Conservation (phyloP, 176 grass and related monocot species). For the Carex parvula region DNA sequence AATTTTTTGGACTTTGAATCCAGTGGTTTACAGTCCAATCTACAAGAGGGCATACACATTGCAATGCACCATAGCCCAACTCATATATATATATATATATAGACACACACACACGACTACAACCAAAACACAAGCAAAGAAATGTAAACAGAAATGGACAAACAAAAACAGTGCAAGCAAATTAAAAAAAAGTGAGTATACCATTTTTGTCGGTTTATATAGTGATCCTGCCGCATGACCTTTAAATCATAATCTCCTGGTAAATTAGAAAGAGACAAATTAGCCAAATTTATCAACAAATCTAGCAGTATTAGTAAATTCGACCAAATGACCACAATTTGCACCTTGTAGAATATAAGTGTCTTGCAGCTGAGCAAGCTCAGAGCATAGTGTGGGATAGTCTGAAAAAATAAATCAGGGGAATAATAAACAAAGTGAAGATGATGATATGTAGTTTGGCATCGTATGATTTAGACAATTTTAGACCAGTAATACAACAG, state of each 20-base stretch:
- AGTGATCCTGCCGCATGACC: slow-evolving; percentile 97
- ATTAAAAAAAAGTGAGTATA: slow-evolving; percentile 20
- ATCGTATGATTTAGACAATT: neutral
- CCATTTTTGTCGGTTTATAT: slow-evolving; percentile 84
- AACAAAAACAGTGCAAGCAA: slow-evolving; percentile 3
- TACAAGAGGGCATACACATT: too few relatives aligned
- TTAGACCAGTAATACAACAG: neutral
- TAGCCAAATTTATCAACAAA: neutral
- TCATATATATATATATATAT: too few relatives aligned
- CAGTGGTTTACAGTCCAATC: too few relatives aligned
- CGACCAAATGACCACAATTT: slow-evolving; percentile 4
- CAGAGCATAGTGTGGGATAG: slow-evolving; percentile 90
- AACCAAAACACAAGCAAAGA: neutral
- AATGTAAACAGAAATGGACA: neutral
- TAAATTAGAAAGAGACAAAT: slow-evolving; percentile 26
- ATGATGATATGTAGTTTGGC: neutral
- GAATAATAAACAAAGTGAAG: neutral
- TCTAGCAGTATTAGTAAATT: neutral
- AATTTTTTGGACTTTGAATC: too few relatives aligned
- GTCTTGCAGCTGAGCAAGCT: slow-evolving; percentile 99
- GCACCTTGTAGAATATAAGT: slow-evolving; percentile 99
- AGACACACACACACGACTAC: neutral
- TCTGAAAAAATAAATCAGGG: slow-evolving; percentile 45
- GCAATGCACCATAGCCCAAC: too few relatives aligned
- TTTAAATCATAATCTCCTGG: slow-evolving; percentile 98